A percentile compares a stretch with the other conserved stretches of the same genome.
Evolutionary conservation across 2,329 filamentous ascomycete species (phyloP).

Genomic region (Penicillium sp.): DNA sequence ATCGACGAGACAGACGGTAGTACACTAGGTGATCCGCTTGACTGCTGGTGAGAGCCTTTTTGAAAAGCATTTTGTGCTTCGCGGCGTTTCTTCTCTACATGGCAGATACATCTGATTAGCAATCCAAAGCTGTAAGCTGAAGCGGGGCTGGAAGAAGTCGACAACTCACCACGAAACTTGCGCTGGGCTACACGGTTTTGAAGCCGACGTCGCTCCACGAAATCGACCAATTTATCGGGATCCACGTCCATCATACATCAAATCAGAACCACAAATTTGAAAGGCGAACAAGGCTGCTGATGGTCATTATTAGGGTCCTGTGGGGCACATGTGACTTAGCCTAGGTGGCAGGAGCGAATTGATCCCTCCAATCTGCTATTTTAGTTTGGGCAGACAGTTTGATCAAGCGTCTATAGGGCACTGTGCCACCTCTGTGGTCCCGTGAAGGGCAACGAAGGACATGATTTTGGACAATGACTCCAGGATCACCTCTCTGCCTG

Average conservation of each 20-base stretch:
- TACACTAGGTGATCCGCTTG: neutral
- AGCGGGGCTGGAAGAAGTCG: neutral
- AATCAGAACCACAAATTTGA: neutral
- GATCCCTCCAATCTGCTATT: neutral
- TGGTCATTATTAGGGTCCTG: neutral
- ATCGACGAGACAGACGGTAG: neutral
- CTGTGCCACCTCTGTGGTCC: too few relatives aligned
- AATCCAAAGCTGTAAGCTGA: neutral
- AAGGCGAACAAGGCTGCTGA: neutral
- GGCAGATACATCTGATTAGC: neutral
- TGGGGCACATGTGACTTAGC: neutral
- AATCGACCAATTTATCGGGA: neutral
- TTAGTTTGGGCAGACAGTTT: too few relatives aligned
- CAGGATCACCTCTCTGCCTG: too few relatives aligned
- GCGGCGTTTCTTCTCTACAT: neutral
- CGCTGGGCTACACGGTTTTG: neutral
- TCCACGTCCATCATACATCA: neutral
- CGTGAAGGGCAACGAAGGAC: too few relatives aligned
- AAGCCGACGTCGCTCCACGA: neutral
- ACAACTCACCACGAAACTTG: neutral
- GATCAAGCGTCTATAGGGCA: too few relatives aligned
- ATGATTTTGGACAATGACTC: too few relatives aligned
- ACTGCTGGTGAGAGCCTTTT: neutral
- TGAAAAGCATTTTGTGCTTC: neutral
- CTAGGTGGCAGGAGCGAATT: neutral